Percentiles rank a stretch among this genome's conserved stretches.
These are phyloP conservation scores for Boletus vermiculosoides DNA, from an alignment of 768 basidiomycete species.

Conservation along the genomic window DNA sequence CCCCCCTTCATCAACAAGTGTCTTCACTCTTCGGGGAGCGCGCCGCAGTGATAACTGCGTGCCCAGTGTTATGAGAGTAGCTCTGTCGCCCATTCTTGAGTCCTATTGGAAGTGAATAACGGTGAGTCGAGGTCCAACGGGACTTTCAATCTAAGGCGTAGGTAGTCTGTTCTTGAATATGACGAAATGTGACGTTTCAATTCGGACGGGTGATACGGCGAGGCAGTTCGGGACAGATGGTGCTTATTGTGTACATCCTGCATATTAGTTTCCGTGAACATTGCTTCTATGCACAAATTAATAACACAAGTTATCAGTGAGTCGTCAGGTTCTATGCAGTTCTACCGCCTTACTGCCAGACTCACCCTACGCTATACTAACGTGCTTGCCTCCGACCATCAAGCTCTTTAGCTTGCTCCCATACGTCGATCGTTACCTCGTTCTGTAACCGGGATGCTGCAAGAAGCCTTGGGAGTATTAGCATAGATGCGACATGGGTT, in stretches of 20 bases:
- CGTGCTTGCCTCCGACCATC: constrained; percentile 43
- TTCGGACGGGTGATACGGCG: constrained; percentile 4
- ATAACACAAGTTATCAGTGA: background rate
- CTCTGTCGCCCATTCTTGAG: constrained; percentile 15
- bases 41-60: constrained; percentile 25
- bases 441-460: constrained; percentile 58
- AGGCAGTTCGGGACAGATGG: background rate
- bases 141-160: background rate
- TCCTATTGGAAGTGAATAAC: background rate
- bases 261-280: background rate
- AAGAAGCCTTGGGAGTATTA: constrained; percentile 46
- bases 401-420: constrained; percentile 64
- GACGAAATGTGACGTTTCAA: constrained; percentile 4
- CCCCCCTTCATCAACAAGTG: constrained; percentile 19
- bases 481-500: background rate
- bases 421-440: constrained; percentile 55
- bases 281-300: background rate
- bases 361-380: constrained; percentile 13
- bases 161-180: constrained; percentile 14
- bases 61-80: constrained; percentile 22
- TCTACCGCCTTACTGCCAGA: background rate
- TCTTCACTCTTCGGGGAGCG: constrained; percentile 17
- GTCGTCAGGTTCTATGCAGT: background rate
- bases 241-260: constrained; percentile 2
- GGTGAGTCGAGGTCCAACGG: background rate